Conservation (phyloP, 768 basidiomycete species). For the Suillus subaureus region DNA sequence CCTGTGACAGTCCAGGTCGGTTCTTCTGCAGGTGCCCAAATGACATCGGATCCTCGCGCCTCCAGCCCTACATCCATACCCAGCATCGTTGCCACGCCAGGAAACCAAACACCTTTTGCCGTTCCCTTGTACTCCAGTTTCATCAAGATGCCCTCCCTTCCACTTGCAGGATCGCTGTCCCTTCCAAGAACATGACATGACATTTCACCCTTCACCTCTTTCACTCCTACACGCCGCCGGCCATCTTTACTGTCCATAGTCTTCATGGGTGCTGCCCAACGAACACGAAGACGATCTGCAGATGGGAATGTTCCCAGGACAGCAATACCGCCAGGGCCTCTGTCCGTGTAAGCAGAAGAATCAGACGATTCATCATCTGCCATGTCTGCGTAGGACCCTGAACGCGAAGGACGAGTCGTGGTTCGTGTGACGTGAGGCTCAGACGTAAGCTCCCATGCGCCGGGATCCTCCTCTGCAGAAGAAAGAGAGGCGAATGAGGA, state of each 20-base stretch:
- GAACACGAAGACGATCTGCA: slow-evolving; percentile 70
- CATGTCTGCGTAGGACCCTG: slow-evolving; percentile 66
- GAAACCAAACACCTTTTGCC: slow-evolving; percentile 80
- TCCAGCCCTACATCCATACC: slow-evolving; percentile 77
- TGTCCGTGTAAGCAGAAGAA: slow-evolving; percentile 52
- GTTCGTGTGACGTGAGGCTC: slow-evolving; percentile 74
- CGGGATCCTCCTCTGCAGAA: slow-evolving; percentile 69
- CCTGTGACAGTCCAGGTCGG: slow-evolving; percentile 65
- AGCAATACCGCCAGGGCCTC: slow-evolving; percentile 59
- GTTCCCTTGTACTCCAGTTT: slow-evolving; percentile 70
- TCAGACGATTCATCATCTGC: slow-evolving; percentile 86
- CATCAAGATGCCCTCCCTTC: slow-evolving; percentile 59
- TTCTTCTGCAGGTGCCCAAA: slow-evolving; percentile 59
- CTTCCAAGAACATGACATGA: slow-evolving; percentile 59
- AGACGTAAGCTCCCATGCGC: slow-evolving; percentile 73
- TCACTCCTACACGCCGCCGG: slow-evolving; percentile 69
- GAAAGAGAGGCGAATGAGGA: slow-evolving; percentile 76
- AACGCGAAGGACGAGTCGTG: slow-evolving; percentile 50
- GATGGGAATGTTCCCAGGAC: slow-evolving; percentile 82
- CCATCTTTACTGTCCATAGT: slow-evolving; percentile 49
- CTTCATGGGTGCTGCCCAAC: slow-evolving; percentile 74
- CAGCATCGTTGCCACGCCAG: slow-evolving; percentile 79
- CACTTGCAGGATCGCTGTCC: slow-evolving; percentile 37
- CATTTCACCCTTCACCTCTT: slow-evolving; percentile 70
- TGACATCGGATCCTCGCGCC: slow-evolving; percentile 66